phyloP scores from a whole-genome alignment of 1,139 yeast genomes.

The Yamadazyma membranifaciens region DNA sequence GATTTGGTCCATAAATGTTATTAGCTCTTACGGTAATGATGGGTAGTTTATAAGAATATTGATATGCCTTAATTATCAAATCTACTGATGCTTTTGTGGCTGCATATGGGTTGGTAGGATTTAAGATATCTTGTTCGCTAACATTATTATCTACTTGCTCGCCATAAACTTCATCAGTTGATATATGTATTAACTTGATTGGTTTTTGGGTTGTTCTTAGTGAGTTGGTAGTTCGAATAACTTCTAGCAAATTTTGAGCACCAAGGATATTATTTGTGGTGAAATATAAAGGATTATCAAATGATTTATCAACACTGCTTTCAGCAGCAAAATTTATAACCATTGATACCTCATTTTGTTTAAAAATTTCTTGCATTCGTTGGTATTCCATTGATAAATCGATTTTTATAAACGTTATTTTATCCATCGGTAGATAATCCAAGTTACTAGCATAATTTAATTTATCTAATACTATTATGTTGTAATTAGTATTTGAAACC shows the following conservation, averaged over 20 bases:
- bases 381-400: slow-evolving; percentile 36
- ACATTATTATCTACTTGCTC: slow-evolving; percentile 29
- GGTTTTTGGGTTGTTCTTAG: slow-evolving; percentile 4
- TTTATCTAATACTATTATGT: slow-evolving; percentile 49
- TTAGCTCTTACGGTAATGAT: slow-evolving; percentile 48
- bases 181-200: slow-evolving; percentile 46
- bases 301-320: slow-evolving; percentile 56
- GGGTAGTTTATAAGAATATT: slow-evolving; percentile 44
- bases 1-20: slow-evolving; percentile 57
- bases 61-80: slow-evolving; percentile 48
- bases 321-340: slow-evolving; percentile 60
- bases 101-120: slow-evolving; percentile 61
- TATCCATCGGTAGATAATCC: slow-evolving; percentile 9
- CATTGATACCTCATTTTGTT: slow-evolving; percentile 25
- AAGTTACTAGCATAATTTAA: slow-evolving; percentile 34
- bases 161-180: slow-evolving; percentile 66
- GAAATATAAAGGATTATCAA: slow-evolving; percentile 44
- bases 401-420: slow-evolving; percentile 26
- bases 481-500: slow-evolving; percentile 35
- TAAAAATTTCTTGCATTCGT: slow-evolving; percentile 12
- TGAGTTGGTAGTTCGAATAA: slow-evolving; percentile 21
- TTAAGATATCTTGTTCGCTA: slow-evolving; percentile 36
- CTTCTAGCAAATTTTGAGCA: slow-evolving; percentile 51
- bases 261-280: slow-evolving; percentile 49
- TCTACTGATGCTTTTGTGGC: slow-evolving; percentile 61